Conservation (phyloP, 2,329 filamentous ascomycete species). For the Diplocarpon mali region DNA sequence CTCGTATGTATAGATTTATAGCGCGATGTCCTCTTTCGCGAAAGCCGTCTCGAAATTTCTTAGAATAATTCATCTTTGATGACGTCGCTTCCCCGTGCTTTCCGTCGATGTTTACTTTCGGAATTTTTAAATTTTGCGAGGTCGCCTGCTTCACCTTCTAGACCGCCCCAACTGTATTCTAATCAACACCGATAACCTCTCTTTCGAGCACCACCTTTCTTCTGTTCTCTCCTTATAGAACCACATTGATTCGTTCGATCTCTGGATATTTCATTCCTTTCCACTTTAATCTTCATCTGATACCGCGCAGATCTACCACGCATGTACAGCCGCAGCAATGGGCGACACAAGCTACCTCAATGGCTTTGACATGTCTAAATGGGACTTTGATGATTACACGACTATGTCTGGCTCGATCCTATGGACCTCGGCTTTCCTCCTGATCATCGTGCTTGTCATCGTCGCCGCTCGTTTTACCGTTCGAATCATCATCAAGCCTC, state of each 20-base stretch:
- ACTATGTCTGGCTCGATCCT: conserved; percentile 1
- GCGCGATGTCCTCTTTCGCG: too few species aligned
- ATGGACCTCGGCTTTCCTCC: background rate
- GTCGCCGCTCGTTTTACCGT: background rate
- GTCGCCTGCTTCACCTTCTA: too few species aligned
- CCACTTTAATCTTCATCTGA: background rate
- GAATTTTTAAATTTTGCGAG: too few species aligned
- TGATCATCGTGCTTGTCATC: background rate
- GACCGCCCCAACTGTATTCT: background rate
- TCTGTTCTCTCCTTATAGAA: background rate
- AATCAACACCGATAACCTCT: background rate
- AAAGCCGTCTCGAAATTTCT: too few species aligned
- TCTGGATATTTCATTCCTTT: background rate
- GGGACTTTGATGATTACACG: background rate
- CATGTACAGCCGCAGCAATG: background rate
- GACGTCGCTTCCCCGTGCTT: too few species aligned
- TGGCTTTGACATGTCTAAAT: background rate
- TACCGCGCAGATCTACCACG: too few species aligned
- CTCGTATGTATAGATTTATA: too few species aligned
- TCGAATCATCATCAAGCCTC: background rate
- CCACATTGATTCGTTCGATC: background rate
- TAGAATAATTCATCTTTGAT: too few species aligned
- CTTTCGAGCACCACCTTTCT: background rate
- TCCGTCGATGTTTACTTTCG: background rate
- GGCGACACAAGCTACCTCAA: conserved; percentile 1